Conservation (phyloP, 768 basidiomycete genomes). For the Russula earlei region DNA sequence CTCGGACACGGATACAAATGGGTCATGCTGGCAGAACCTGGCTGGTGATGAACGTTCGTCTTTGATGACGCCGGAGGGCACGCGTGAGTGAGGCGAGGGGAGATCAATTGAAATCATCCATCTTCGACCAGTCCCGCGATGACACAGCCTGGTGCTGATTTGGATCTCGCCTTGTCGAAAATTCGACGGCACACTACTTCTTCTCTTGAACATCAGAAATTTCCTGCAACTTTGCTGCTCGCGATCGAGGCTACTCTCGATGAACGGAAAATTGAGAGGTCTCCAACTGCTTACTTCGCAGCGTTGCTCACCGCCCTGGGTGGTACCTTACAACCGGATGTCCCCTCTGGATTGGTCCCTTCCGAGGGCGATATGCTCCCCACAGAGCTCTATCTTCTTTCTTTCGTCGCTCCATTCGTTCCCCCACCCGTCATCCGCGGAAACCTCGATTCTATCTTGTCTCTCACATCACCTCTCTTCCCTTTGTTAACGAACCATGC, state of each 20-base stretch:
- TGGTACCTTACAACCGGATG: constrained; percentile 57
- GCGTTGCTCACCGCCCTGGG: constrained; percentile 79
- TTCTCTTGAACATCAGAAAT: constrained; percentile 75
- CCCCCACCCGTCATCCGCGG: constrained; percentile 71
- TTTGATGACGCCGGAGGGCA: background rate
- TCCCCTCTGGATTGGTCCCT: constrained; percentile 27
- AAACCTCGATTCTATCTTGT: constrained; percentile 60
- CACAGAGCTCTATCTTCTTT: constrained; percentile 77
- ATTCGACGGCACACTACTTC: constrained; percentile 82
- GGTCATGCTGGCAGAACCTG: background rate
- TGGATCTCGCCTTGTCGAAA: constrained; percentile 63
- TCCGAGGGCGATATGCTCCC: constrained; percentile 71
- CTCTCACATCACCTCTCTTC: constrained; percentile 72
- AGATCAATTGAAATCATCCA: constrained; percentile 7
- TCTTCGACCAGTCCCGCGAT: background rate
- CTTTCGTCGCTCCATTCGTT: constrained; percentile 69
- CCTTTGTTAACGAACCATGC: constrained; percentile 54
- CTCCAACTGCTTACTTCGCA: constrained; percentile 93
- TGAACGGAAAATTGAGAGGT: constrained; percentile 55
- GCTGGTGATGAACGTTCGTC: constrained; percentile 3
- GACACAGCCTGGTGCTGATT: constrained; percentile 23
- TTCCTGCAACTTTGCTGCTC: constrained; percentile 73
- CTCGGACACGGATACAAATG: background rate
- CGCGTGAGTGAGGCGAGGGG: background rate
- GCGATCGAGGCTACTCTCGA: constrained; percentile 77